Evolutionary conservation across 2,329 filamentous ascomycete species (phyloP), one percentile per base, ranked within the genome.

Genomic region (Coniochaeta hoffmannii): DNA sequence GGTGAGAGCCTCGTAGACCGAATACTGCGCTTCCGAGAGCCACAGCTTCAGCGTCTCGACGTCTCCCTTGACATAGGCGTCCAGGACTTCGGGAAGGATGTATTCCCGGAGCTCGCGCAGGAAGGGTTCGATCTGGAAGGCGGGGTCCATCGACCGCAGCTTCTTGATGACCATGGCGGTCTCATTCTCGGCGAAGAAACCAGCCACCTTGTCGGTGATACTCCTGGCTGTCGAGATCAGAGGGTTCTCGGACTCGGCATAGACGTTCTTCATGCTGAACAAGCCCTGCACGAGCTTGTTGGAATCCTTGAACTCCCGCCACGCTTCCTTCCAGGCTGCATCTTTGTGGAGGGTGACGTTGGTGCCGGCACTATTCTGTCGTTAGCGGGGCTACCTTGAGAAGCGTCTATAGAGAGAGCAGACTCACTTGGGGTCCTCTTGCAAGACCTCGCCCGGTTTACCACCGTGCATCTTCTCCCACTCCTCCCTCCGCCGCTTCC

Each of bases 181-280:
- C 76, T 99, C 94, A 71, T 97, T 99, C 72, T 99, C 94, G 59
- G 94, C 94, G 63, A 99, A 99, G 76, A 97, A 99, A 28, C 94
- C 91, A 50, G 89, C 90, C 36, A 99, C 85, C 56, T 88, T 85
- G 71, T 99, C 94, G 31, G 92, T 93, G 63, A 99, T 96, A 70
- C 90, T 91, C 68, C 94, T 88, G 1, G 92, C 94, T 0, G 93
- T 97, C 50, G 86, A 89, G 60, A 99, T 90, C 44, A 99, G 79
- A 7, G 94, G 93, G 71, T 99, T 99, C 68, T 99, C 94, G 11
- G 94, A 97, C 74, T 99, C 94, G 62, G 96, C 88, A 75, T 97
- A 97, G 56, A 86, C 86, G 56, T 83, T 85, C 73, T 93, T 92
- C 73, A 96, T 83, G 68, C 80, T 85, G 73, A 96, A 97, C 59